phyloP scores from a whole-genome alignment of 768 basidiomycete genomes.

The Rhizopogon salebrosus region DNA sequence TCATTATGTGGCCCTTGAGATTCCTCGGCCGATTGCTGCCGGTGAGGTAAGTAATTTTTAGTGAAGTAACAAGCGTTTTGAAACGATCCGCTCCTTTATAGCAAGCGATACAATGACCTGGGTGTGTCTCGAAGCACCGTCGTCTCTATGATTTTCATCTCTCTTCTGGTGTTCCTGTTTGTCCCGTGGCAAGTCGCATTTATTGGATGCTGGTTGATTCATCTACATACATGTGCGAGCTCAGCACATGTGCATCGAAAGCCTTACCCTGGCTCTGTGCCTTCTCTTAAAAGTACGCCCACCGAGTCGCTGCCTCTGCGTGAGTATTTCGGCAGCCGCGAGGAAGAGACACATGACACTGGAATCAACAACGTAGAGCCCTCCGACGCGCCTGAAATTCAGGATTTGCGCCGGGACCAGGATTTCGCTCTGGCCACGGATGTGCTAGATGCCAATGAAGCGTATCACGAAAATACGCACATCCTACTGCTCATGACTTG shows the following conservation, averaged over 20 bases:
- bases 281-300: slow-evolving; percentile 23
- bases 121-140: slow-evolving; percentile 44
- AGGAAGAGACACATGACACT: neutral
- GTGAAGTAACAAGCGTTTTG: neutral
- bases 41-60: slow-evolving; percentile 9
- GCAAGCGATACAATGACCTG: slow-evolving; percentile 26
- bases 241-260: slow-evolving; percentile 9
- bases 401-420: neutral
- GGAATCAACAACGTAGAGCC: slow-evolving; percentile 10
- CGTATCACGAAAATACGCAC: slow-evolving; percentile 51
- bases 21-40: slow-evolving; percentile 8
- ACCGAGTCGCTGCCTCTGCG: slow-evolving; percentile 18
- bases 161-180: slow-evolving; percentile 62
- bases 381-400: slow-evolving; percentile 1
- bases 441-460: slow-evolving; percentile 9
- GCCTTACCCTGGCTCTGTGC: slow-evolving; percentile 15
- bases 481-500: slow-evolving; percentile 73
- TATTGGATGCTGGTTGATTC: slow-evolving; percentile 78
- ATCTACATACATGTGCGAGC: slow-evolving; percentile 59
- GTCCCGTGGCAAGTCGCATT: slow-evolving; percentile 94
- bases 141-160: slow-evolving; percentile 55
- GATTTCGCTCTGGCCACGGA: neutral
- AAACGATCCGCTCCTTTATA: neutral
- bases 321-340: neutral
- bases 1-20: slow-evolving; percentile 43